Base-by-base conservation (phyloP, 345 rosid genomes). In the Acer campestre region DNA sequence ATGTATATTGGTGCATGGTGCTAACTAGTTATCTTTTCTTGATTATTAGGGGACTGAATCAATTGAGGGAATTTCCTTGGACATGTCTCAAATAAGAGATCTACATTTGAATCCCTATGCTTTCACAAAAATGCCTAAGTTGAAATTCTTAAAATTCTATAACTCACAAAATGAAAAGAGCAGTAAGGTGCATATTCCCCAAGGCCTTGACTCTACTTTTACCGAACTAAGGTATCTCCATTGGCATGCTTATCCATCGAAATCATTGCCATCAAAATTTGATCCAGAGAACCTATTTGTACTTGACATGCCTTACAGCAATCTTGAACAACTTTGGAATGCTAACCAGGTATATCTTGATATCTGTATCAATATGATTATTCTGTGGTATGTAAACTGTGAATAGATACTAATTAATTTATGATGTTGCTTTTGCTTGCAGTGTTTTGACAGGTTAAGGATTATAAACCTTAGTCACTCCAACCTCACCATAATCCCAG, bases 211-310 rank as follows among this genome's bases (percentile, higher is more conserved):
- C 20, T 79, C 58, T 68, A 81, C 82, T 65, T 78, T 78, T 16
- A 59, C 66, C n/a, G 65, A 82, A 51, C 59, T 86, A 62, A 49
- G 83, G 17, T 78, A 77, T 73, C 67, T 84, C 14, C 77, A 79
- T 8, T 86, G 87, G 84, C 23, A 51, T 46, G 75, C 77, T 76
- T 86, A 51, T 67, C 86, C 81, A 53, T 75, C 71, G 13, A 76
- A 70, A 70, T 53, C 81, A 35, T 29, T 86, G 81, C 61, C 7
- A 7, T 84, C 86, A 71, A 71, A 66, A 13, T 80, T 84, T 66
- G 51, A 46, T 72, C 68, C 66, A 0, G 71, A 82, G 23, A 79
- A 49, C 18, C 84, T 86, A 70, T 78, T 80, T 73, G 82, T 67
- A 70, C 78, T 84, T 73, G 61, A 56, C 17, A 11, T 56, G 61